Base-by-base conservation (phyloP, 1,139 yeast genomes). In the Yamadazyma kanchanaburiensis region DNA sequence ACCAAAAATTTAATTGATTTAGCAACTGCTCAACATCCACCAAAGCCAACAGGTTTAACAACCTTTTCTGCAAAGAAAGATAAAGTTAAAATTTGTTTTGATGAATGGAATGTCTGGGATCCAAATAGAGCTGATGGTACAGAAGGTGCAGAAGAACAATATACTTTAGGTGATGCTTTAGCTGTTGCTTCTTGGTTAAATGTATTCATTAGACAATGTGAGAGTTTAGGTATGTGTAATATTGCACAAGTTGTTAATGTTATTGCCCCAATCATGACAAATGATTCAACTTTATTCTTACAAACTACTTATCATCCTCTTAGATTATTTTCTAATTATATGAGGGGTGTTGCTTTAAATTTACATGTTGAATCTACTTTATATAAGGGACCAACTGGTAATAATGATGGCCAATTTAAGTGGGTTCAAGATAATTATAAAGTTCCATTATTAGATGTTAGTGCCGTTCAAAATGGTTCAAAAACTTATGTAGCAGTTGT, bases 51-150 rank as follows among this genome's bases (percentile, higher is more conserved):
- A 25, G 39, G 43, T 4, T 32, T 42, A 12, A 37, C 32, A 8
- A 17, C 29, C 12, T 30, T 31, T 20, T 28, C 32, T 19, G 30
- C 34, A 10, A 38, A 27, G 8, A 25, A 28, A 5, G 35, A 44
- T 22, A 26, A 39, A 21, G 53, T 51, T 11, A 53, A 49, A 31
- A 54, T 57, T 22, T 51, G 58, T 31, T 57, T 55, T 34, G 63
- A 57, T 38, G 63, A 57, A 34, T 57, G 63, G 63, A 57, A 57
- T 32, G 61, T 57, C n/a, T 56, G 62, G 62, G 62, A 57, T 36
- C 56, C 60, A 4, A 38, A 29, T 6, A 43, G 55, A 37, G 59
- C 60, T 10, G 54, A 46, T 26, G 60, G 58, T 6, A 31, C 43
- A 12, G 24, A 42, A 18, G 63, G 62, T 3, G 60, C 56, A 11